Evolutionary conservation across 257 asterid genomes (phyloP), one percentile per base, ranked within the genome.

Genomic region (Plectranthus barbatus): DNA sequence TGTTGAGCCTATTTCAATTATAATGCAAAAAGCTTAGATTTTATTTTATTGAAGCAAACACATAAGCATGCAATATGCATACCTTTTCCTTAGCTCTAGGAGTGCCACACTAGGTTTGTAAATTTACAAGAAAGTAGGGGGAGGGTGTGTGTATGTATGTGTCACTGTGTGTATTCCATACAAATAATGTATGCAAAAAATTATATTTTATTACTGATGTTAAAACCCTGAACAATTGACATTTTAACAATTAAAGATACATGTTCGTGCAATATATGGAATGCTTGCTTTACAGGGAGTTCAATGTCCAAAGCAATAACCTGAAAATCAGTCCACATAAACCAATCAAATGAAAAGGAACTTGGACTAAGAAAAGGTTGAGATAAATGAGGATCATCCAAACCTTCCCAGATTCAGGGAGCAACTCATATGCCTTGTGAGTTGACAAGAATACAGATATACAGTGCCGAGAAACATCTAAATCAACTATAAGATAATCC

Each of bases 1-100:
- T 93, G 99, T 62, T 90, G 99, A 29, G 97, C 96, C 97, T 93
- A 85, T 56, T 73, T 49, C 60, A 60, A 34, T 69, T 18, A 61
- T 55, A 17, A 15, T 36, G 6, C 36, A 33, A 40, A 14, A 19
- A 3, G 6, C 24, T 46, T 3, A 31, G 17, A 51, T n/a, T 46
- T 48, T 11, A 44, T 40, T 70, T 29, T n/a, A 47, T 31, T 55
- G 19, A 34, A 46, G 26, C 49, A n/a, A n/a, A n/a, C n/a, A n/a
- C n/a, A n/a, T n/a, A n/a, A n/a, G n/a, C n/a, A 19, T 10, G 34
- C 49, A 51, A 48, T 45, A n/a, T 17, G 13, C 55, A 64, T 75
- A 90, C 99, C 99, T 93, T 93, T 65, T 87, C 97, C 79, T 86
- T 89, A 37, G 95, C 97, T 79, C 99, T 79, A 14, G 84, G 78